Base-by-base conservation (phyloP, 371 early-diverging fungal species). In the Mucor indicus region DNA sequence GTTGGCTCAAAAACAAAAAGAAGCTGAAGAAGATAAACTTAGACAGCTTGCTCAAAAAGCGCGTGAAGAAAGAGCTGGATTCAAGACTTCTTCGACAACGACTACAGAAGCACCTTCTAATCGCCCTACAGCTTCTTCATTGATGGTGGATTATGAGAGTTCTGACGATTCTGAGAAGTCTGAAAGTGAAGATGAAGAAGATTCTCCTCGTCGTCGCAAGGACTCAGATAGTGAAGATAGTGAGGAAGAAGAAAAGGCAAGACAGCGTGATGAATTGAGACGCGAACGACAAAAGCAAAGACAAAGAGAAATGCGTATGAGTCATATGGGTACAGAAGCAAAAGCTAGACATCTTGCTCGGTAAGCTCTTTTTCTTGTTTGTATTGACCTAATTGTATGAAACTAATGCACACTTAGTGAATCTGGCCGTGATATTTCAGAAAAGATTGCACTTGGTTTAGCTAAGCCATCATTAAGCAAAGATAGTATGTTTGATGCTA, bases 371-470 rank as follows among this genome's bases (percentile, higher is more conserved):
- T 17, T 12, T 21, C 1, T 20, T 31, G 13, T 24, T 20, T 30
- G 19, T 31, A 37, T 38, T 15, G 15, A 39, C n/a, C n/a, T 16
- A 35, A 15, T 10, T 35, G 8, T 8, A 9, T 36, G 15, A 31
- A 21, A 19, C 11, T 4, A 23, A 19, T 38, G 3, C 11, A n/a
- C 43, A 37, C 42, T 38, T 50, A 82, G 83, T 38, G 65, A 81
- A 15, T 72, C 85, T 56, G 87, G 86, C 2, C 87, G 98, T 64
- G 98, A 98, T 77, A 91, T 98, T 43, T 95, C 96, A 1, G 98
- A 98, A 70, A 96, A 95, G 72, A 90, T 98, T 53, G 98, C 98
- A 2, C 80, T 98, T 44, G 98, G 98, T 29, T 68, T 95, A 40
- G 96, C 96, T 25, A 88, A 93, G 53, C 98, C 97, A 0, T 83